Evolutionary conservation across 1,139 yeast genomes (phyloP), one percentile per base, ranked within the genome.

Genomic region (Yamadazyma triangularis): DNA sequence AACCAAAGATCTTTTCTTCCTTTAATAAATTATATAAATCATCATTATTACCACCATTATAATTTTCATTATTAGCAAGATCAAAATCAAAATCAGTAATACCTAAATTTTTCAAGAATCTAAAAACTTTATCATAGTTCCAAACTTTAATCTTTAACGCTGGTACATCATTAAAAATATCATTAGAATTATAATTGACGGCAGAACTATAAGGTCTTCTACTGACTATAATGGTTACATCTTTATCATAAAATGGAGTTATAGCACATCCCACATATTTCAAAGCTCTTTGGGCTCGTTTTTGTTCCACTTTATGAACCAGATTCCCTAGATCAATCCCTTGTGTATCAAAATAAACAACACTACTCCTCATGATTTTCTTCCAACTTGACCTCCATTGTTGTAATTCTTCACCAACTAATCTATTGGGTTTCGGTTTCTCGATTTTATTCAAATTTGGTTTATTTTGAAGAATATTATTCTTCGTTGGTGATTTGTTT

Each of bases 301-400:
- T 69, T 49, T 74, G 66, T 45, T 77, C 77, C 38, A 70, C 53
- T 49, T 63, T 53, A 42, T 66, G 68, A 24, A 50, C 36, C 30
- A 65, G 53, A 37, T 64, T 70, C 27, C 57, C 64, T 45, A 68
- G 57, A 30, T 66, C 69, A 13, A 56, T 48, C 27, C 87, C 94
- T 36, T 77, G 70, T 22, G 76, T 71, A 54, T 88, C 96, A 51
- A 89, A 87, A 54, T 85, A 91, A 13, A 87, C 83, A 18, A 75
- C 74, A 19, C 89, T 75, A 34, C 71, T 77, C 28, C 72, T 71
- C 84, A 89, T 79, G 42, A 86, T 84, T 37, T 70, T 69, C 33
- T 79, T 68, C 96, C 96, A 89, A 34, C 81, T 78, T 30, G 68
- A 68, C 50, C 85, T 89, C 97, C 97, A 89, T 42, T 70, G 73